Percentiles rank a stretch among this genome's conserved stretches.
These are phyloP conservation scores for Parmelia sp. DNA, from an alignment of 495 filamentous ascomycete species.

Conservation along the genomic window DNA sequence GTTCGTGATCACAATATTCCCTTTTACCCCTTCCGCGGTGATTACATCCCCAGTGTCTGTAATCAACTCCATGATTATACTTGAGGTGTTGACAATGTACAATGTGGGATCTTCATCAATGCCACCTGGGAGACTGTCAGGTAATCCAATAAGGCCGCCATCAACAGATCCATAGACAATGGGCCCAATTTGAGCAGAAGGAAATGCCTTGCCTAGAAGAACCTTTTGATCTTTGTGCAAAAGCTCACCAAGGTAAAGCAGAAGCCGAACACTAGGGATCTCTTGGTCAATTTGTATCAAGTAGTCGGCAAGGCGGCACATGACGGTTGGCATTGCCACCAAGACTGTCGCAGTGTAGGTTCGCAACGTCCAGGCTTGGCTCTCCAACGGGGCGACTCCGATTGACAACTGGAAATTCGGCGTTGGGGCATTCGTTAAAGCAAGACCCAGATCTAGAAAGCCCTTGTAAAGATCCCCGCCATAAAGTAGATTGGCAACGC, in stretches of 20 bases:
- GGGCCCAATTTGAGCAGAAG: not conserved
- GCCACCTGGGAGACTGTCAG: not conserved
- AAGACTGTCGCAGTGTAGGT: constrained; percentile 6
- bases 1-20: constrained; percentile 1
- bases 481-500: not conserved
- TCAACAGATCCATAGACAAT: constrained; percentile 2
- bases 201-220: not conserved
- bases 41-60: constrained; percentile 1
- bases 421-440: not conserved
- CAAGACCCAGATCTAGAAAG: not conserved
- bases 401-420: constrained; percentile 1
- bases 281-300: not conserved
- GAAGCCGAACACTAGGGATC: constrained; percentile 1
- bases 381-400: not conserved
- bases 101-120: not conserved
- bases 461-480: not conserved
- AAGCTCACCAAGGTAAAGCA: constrained; percentile 6
- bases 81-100: not conserved
- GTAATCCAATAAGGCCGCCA: constrained; percentile 1
- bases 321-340: not conserved
- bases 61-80: not conserved
- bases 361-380: not conserved
- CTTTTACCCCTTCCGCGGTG: constrained; percentile 3
- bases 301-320: constrained; percentile 11
- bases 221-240: not conserved